Percentiles rank a stretch among this genome's conserved stretches.
These are phyloP conservation scores for Pyrenochaeta sp. DNA, from an alignment of 2,329 filamentous ascomycete species.

Conservation along the genomic window DNA sequence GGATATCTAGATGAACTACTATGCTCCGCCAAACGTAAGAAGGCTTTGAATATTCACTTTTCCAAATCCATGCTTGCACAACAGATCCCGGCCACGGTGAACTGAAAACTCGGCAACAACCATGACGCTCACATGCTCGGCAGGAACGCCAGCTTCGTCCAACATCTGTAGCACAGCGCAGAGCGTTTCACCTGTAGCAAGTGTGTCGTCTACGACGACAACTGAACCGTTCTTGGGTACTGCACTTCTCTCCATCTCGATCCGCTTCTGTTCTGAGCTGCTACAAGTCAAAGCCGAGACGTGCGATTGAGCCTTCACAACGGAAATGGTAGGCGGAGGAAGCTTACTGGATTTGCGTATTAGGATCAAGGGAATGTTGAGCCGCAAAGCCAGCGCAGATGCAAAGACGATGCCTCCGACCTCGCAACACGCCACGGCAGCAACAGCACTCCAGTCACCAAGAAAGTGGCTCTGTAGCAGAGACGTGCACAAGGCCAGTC, in stretches of 20 bases:
- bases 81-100: conserved; percentile 59
- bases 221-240: conserved; percentile 54
- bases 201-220: conserved; percentile 67
- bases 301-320: conserved; percentile 58
- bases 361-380: conserved; percentile 56
- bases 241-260: conserved; percentile 60
- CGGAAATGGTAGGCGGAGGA: conserved; percentile 62
- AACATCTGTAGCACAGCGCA: conserved; percentile 61
- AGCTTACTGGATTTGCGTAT: conserved; percentile 67
- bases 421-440: conserved; percentile 62
- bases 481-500: conserved; percentile 60
- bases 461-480: conserved; percentile 58
- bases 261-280: conserved; percentile 38
- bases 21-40: conserved; percentile 58
- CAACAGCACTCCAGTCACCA: conserved; percentile 57
- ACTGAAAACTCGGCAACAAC: conserved; percentile 65
- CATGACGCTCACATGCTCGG: conserved; percentile 57
- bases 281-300: conserved; percentile 57
- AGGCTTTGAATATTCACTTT: conserved; percentile 60
- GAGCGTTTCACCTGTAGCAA: conserved; percentile 64
- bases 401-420: conserved; percentile 65
- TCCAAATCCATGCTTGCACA: conserved; percentile 60
- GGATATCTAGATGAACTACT: conserved; percentile 1
- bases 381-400: conserved; percentile 54
- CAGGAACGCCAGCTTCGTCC: conserved; percentile 50